Evolutionary conservation across 768 basidiomycete genomes (phyloP).

Genomic region (Tricholoma hemisulphureum): DNA sequence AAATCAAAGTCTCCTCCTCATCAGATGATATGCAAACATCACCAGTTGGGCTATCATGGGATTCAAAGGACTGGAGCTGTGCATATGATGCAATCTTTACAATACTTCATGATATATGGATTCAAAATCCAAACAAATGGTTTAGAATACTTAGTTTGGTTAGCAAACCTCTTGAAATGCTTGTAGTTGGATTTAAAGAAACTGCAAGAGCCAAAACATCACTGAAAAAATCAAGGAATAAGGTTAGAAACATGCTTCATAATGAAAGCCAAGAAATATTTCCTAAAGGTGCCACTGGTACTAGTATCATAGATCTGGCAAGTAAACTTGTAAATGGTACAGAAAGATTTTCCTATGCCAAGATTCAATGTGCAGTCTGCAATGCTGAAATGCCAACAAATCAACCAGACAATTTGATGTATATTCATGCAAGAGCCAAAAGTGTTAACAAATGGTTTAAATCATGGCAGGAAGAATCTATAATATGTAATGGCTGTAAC

Average conservation of each 20-base stretch:
- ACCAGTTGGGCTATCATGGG: conserved; percentile 1
- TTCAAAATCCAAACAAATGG: neutral
- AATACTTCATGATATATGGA: conserved; percentile 7
- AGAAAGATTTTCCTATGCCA: too few species aligned
- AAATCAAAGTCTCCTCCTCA: neutral
- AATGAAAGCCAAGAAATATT: neutral
- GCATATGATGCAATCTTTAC: conserved; percentile 10
- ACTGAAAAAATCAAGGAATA: conserved; percentile 2
- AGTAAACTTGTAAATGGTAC: too few species aligned
- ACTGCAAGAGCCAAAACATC: neutral
- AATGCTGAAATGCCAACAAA: too few species aligned
- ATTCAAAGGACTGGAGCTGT: conserved; percentile 5
- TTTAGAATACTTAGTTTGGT: neutral
- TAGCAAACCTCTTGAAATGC: neutral
- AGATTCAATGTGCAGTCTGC: too few species aligned
- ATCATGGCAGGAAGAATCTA: neutral
- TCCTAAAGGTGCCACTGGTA: neutral
- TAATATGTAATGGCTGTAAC: neutral
- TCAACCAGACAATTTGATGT: too few species aligned
- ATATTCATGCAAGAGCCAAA: too few species aligned
- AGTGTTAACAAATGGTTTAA: too few species aligned
- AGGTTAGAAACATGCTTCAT: conserved; percentile 1
- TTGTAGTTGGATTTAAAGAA: conserved; percentile 2
- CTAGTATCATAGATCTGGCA: too few species aligned
- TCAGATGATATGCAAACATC: neutral